phyloP scores from a whole-genome alignment of 495 filamentous ascomycete species.

The Evernia prunastri region DNA sequence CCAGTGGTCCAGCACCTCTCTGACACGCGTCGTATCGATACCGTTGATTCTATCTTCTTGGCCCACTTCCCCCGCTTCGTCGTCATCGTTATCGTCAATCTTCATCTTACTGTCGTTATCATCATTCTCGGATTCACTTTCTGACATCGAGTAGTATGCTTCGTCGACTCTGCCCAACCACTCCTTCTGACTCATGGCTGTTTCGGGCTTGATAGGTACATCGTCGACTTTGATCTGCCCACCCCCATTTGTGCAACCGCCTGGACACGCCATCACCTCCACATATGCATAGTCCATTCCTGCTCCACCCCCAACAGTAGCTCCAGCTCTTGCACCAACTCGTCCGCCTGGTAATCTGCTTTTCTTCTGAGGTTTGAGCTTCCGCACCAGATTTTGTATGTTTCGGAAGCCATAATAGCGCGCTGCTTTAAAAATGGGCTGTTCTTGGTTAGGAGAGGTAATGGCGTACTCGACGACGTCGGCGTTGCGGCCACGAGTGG shows the following conservation, averaged over 20 bases:
- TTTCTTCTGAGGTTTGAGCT: conserved; percentile 69
- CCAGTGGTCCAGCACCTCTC: conserved; percentile 59
- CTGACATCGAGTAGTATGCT: conserved; percentile 79
- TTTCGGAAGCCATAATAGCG: conserved; percentile 96
- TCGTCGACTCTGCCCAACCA: conserved; percentile 88
- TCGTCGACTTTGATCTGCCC: conserved; percentile 91
- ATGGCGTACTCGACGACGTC: conserved; percentile 83
- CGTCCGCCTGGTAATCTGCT: conserved; percentile 70
- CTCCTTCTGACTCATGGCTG: conserved; percentile 36
- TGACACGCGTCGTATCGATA: conserved; percentile 47
- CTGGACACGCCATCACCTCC: conserved; percentile 98
- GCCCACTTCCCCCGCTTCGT: conserved; percentile 22
- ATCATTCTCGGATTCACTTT: conserved; percentile 29
- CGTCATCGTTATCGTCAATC: conserved; percentile 4
- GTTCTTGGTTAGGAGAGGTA: conserved; percentile 40
- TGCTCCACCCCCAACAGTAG: conserved; percentile 35
- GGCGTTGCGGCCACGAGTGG: conserved; percentile 72
- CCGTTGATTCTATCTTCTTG: conserved; percentile 45
- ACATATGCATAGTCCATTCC: conserved; percentile 72
- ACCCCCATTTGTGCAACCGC: conserved; percentile 94
- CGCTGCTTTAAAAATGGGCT: conserved; percentile 68
- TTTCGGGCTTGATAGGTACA: conserved; percentile 36
- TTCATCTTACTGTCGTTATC: conserved; percentile 22
- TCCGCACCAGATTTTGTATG: conserved; percentile 91
- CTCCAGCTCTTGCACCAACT: conserved; percentile 9